A percentile compares a stretch with the other conserved stretches of the same genome.
phyloP scores from a whole-genome alignment of 768 basidiomycete species.

The Tylopilus sp. region DNA sequence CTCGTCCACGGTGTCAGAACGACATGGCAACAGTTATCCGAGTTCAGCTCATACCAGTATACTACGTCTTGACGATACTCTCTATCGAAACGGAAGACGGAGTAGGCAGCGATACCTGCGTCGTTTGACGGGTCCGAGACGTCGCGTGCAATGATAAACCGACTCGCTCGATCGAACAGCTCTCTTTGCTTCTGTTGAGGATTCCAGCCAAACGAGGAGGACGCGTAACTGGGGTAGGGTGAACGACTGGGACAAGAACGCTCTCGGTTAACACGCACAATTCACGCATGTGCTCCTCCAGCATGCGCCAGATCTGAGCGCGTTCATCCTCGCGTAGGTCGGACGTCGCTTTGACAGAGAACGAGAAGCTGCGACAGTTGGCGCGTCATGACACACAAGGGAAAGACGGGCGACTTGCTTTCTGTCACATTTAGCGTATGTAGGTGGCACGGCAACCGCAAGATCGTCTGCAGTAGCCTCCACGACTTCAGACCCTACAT shows the following conservation, averaged over 20 bases:
- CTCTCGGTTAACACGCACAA: constrained; percentile 28
- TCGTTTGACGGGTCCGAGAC: constrained; percentile 11
- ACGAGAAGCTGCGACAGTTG: constrained; percentile 16
- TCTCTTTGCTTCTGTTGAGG: constrained; percentile 53
- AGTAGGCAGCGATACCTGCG: constrained; percentile 36
- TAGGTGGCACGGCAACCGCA: constrained; percentile 12
- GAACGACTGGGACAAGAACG: neutral
- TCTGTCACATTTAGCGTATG: constrained; percentile 5
- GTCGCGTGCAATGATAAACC: constrained; percentile 50
- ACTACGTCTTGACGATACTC: constrained; percentile 58
- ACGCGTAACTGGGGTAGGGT: constrained; percentile 42
- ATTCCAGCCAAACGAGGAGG: constrained; percentile 67
- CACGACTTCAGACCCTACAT: neutral
- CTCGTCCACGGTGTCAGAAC: constrained; percentile 33
- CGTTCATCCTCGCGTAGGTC: constrained; percentile 37
- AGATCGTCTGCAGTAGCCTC: constrained; percentile 26
- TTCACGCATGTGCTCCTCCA: constrained; percentile 58
- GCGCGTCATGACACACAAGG: neutral
- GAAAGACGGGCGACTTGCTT: constrained; percentile 13
- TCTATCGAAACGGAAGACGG: constrained; percentile 71
- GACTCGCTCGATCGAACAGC: constrained; percentile 55
- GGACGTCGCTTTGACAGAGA: constrained; percentile 24
- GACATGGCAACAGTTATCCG: neutral
- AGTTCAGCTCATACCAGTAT: constrained; percentile 57
- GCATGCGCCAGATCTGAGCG: constrained; percentile 46